A percentile compares a stretch with the other conserved stretches of the same genome.
These are phyloP conservation scores for Eucalyptus grandis DNA, from an alignment of 345 rosid genomes.

Conservation along the genomic window DNA sequence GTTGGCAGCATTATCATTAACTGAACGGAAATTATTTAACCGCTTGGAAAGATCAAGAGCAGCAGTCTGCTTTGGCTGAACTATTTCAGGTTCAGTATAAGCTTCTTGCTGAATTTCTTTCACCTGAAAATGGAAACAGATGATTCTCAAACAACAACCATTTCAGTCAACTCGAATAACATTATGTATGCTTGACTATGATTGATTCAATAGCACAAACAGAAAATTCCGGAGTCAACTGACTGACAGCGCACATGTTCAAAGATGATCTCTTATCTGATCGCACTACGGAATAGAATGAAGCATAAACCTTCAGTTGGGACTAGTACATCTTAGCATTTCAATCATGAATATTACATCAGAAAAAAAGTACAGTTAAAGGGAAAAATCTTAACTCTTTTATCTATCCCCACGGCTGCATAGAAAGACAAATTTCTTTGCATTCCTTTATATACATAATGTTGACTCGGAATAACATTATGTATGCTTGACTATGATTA, in stretches of 20 bases:
- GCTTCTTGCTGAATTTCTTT: slow-evolving; percentile 75
- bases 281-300: neutral
- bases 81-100: slow-evolving; percentile 30
- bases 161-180: neutral
- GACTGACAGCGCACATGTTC: neutral
- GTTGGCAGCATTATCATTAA: slow-evolving; percentile 48
- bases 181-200: neutral
- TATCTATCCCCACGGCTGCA: slow-evolving; percentile 79
- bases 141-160: neutral
- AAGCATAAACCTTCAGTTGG: neutral
- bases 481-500: neutral
- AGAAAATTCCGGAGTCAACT: neutral
- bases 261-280: neutral
- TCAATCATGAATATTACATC: neutral
- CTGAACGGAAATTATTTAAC: slow-evolving; percentile 50
- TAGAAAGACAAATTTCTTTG: slow-evolving; percentile 53
- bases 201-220: neutral
- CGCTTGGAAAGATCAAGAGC: slow-evolving; percentile 86
- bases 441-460: no score
- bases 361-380: neutral
- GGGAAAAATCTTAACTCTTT: slow-evolving; percentile 39
- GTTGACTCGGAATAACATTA: neutral
- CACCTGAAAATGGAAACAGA: slow-evolving; percentile 32
- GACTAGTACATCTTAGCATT: neutral
- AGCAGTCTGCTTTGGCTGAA: slow-evolving; percentile 51